phyloP scores from a whole-genome alignment of 2,329 filamentous ascomycete genomes.

The Seiridium cupressi region DNA sequence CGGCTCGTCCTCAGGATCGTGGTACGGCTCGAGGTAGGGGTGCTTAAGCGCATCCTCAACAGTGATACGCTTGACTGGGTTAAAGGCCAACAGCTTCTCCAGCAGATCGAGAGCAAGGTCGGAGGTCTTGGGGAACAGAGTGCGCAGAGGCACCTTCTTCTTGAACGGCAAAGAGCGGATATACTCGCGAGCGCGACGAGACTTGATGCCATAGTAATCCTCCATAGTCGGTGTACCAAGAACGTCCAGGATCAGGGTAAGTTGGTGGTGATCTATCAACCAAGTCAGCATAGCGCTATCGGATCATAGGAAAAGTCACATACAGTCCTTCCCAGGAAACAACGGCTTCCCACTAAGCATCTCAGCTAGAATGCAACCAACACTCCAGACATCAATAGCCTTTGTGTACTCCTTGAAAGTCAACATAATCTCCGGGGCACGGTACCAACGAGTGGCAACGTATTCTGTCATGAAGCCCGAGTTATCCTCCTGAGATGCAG shows the following conservation, averaged over 20 bases:
- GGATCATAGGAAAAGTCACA: slow-evolving; percentile 34
- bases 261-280: slow-evolving; percentile 83
- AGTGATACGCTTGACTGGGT: slow-evolving; percentile 96
- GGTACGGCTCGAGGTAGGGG: slow-evolving; percentile 97
- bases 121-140: slow-evolving; percentile 98
- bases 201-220: slow-evolving; percentile 99
- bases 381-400: slow-evolving; percentile 98
- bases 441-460: slow-evolving; percentile 97
- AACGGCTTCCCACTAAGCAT: slow-evolving; percentile 98
- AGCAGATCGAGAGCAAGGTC: slow-evolving; percentile 90
- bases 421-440: slow-evolving; percentile 98
- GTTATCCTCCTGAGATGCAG: slow-evolving; percentile 96
- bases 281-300: not conserved
- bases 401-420: slow-evolving; percentile 99
- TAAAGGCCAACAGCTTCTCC: slow-evolving; percentile 95
- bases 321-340: slow-evolving; percentile 98
- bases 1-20: slow-evolving; percentile 97
- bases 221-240: slow-evolving; percentile 99
- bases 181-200: slow-evolving; percentile 92
- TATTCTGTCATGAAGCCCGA: slow-evolving; percentile 99
- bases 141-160: slow-evolving; percentile 98
- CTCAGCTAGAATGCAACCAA: slow-evolving; percentile 95
- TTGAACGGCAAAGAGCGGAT: slow-evolving; percentile 98
- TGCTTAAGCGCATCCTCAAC: slow-evolving; percentile 97
- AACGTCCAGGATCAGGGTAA: slow-evolving; percentile 95